phyloP scores from a whole-genome alignment of 805 yeast genomes.

The Metschnikowia dekortorum region DNA sequence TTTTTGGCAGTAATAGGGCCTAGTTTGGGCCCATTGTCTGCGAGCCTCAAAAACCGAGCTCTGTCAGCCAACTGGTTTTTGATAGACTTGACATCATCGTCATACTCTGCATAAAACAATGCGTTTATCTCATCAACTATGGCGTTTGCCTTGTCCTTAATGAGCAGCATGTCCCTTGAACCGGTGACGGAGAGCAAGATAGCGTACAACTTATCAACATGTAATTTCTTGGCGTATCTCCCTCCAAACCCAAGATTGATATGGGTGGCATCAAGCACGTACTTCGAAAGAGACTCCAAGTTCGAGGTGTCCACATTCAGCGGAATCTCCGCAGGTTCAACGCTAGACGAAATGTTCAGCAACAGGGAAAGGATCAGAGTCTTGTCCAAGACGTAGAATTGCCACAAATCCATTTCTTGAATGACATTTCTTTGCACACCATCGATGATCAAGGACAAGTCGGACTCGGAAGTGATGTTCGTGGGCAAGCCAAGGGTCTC shows the following conservation, averaged over 20 bases:
- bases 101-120: conserved; percentile 68
- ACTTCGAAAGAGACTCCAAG: conserved; percentile 44
- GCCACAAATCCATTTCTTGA: conserved; percentile 72
- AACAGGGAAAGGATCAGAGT: conserved; percentile 36
- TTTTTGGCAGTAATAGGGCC: conserved; percentile 51
- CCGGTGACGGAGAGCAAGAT: conserved; percentile 36
- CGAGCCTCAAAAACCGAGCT: conserved; percentile 71
- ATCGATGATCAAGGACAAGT: conserved; percentile 57
- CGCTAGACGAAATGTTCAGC: conserved; percentile 30
- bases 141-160: conserved; percentile 36
- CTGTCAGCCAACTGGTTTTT: conserved; percentile 70
- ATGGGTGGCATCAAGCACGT: conserved; percentile 40
- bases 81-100: conserved; percentile 64
- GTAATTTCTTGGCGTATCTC: conserved; percentile 53
- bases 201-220: conserved; percentile 47
- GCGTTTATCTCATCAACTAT: conserved; percentile 76
- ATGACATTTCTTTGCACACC: conserved; percentile 69
- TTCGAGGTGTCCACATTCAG: conserved; percentile 32
- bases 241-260: conserved; percentile 19
- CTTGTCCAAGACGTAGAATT: conserved; percentile 73
- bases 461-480: conserved; percentile 44
- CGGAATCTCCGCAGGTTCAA: conserved; percentile 41
- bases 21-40: conserved; percentile 72
- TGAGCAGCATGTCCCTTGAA: conserved; percentile 14
- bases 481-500: conserved; percentile 59